Conservation (phyloP, 2,329 filamentous ascomycete species). For the Verticillium klebahnii region DNA sequence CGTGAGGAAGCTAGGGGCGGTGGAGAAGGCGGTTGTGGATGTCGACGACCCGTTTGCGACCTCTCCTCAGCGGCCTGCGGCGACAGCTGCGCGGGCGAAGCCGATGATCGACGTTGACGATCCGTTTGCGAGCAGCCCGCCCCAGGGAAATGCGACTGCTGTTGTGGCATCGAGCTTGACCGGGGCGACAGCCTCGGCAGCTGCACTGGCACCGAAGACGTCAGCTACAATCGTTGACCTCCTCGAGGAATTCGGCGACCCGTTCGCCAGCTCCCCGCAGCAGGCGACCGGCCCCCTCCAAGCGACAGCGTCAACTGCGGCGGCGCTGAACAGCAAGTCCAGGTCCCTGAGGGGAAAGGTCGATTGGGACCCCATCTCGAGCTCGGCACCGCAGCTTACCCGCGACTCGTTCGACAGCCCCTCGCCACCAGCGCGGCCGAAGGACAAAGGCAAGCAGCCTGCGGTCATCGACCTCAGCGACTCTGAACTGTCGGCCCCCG, state of each 20-base stretch:
- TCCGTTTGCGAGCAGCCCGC: slow-evolving; percentile 15
- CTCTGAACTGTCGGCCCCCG: slow-evolving; percentile 15
- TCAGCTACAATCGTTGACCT: slow-evolving; percentile 1
- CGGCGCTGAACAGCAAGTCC: slow-evolving; percentile 4
- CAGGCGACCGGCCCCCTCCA: not conserved
- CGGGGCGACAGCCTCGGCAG: not conserved
- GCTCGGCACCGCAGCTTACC: slow-evolving; percentile 39
- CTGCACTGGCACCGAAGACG: not conserved
- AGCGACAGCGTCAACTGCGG: not conserved
- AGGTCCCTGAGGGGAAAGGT: slow-evolving; percentile 12
- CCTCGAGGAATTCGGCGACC: slow-evolving; percentile 4
- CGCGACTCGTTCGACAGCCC: slow-evolving; percentile 10
- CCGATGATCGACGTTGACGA: slow-evolving; percentile 6
- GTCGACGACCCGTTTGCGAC: not conserved
- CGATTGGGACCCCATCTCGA: slow-evolving; percentile 48
- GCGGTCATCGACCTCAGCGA: slow-evolving; percentile 32
- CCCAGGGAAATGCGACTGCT: not conserved
- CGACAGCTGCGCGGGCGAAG: not conserved
- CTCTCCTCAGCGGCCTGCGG: not conserved
- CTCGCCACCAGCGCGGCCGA: slow-evolving; percentile 1
- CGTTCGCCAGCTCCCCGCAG: slow-evolving; percentile 1
- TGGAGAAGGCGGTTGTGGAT: not conserved
- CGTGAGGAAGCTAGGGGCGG: not conserved
- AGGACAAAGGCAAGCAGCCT: not conserved
- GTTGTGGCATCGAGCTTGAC: not conserved